Evolutionary conservation across 108 stramenopile genomes (phyloP).

Genomic region (Fistulifera solaris): DNA sequence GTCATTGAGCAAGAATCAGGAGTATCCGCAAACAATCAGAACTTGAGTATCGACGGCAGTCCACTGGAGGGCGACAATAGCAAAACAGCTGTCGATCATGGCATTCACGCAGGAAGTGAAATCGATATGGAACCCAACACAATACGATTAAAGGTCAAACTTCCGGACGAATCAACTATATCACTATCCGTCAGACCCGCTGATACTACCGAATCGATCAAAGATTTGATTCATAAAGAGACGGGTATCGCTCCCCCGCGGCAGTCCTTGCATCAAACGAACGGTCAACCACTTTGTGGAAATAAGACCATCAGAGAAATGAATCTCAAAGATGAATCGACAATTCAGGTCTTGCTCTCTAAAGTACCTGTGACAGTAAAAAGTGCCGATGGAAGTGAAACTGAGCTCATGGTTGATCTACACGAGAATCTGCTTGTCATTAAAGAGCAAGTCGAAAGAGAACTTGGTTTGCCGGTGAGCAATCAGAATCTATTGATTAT

Average conservation of each 20-base stretch:
- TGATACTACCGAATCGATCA: constrained; percentile 12
- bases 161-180: constrained; percentile 15
- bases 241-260: constrained; percentile 7
- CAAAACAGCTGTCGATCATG: constrained; percentile 14
- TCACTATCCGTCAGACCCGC: not conserved
- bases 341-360: constrained; percentile 5
- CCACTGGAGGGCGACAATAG: constrained; percentile 10
- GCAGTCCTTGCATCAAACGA: constrained; percentile 14
- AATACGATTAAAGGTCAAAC: constrained; percentile 6
- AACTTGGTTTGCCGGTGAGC: constrained; percentile 12
- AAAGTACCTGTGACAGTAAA: constrained; percentile 22
- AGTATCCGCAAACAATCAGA: constrained; percentile 12
- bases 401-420: constrained; percentile 16
- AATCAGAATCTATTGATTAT: constrained; percentile 10
- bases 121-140: constrained; percentile 13
- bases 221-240: constrained; percentile 10
- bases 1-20: constrained; percentile 9
- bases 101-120: constrained; percentile 9
- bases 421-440: constrained; percentile 10
- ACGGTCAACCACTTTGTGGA: not conserved
- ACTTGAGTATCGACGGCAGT: constrained; percentile 10
- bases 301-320: constrained; percentile 9
- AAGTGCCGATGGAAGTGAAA: constrained; percentile 9
- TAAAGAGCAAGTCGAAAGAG: constrained; percentile 11
- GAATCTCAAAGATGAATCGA: constrained; percentile 13